Evolutionary conservation across 208 protist genomes (phyloP).

Genomic region (Acanthamoeba lenticulata): DNA sequence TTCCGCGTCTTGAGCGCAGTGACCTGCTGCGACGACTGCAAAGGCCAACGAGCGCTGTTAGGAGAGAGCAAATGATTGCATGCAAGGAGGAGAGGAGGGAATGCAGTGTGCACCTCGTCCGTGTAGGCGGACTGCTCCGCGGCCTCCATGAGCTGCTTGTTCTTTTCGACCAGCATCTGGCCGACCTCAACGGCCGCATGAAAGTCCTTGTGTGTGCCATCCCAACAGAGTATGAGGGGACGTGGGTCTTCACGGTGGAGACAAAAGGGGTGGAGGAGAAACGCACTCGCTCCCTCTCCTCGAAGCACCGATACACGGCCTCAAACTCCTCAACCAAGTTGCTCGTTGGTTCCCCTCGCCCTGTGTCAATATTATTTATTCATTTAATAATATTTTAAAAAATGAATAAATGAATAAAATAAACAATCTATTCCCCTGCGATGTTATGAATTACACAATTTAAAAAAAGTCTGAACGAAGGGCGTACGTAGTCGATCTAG

Average conservation of each 20-base stretch:
- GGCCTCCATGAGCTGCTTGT: conserved; percentile 61
- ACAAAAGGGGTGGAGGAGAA: background rate
- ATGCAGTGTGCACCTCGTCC: background rate
- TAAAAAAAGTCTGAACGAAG: too few species aligned
- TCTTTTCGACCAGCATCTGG: conserved; percentile 65
- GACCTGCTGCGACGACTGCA: background rate
- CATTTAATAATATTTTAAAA: background rate
- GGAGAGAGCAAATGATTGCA: background rate
- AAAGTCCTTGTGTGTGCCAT: too few species aligned
- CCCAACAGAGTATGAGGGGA: too few species aligned
- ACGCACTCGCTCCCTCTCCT: background rate
- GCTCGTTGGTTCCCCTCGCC: background rate
- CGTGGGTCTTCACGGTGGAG: too few species aligned
- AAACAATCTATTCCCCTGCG: too few species aligned
- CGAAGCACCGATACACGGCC: background rate
- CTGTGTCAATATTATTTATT: background rate
- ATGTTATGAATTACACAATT: too few species aligned
- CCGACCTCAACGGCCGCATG: conserved; percentile 42
- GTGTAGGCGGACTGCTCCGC: background rate
- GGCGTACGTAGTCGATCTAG: background rate
- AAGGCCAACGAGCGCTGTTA: background rate
- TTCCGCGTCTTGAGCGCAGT: background rate
- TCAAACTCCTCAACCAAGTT: conserved; percentile 9
- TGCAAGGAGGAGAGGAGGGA: background rate
- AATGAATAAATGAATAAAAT: background rate